Evolutionary conservation across 805 yeast genomes (phyloP), one percentile per base, ranked within the genome.

Genomic region (Myxozyma geophila): DNA sequence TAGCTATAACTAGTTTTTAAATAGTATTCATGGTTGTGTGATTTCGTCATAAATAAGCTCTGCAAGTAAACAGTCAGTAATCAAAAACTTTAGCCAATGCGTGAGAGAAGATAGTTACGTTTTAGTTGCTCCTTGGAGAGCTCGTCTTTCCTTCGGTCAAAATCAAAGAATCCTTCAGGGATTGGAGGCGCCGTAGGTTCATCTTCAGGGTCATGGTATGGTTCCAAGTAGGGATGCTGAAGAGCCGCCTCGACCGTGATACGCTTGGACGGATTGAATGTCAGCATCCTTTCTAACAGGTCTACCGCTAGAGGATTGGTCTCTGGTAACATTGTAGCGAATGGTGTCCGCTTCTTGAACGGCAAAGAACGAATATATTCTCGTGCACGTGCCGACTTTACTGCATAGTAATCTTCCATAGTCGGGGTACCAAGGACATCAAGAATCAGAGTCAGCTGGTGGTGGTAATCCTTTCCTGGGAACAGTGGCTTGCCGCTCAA

Each of bases 131-230:
- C 84, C 35, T 90, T 80, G 12, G 87, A 83, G 63, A 93, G 81
- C 61, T 87, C 89, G 69, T 92, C 96, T 75, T 92, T 92, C 65
- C 83, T 80, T 70, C 84, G 83, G 75, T 95, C 99, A 72, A 95
- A 95, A 66, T 89, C 92, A 71, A 95, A 93, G 74, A 93, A 92
- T 70, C 88, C 92, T 47, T 86, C 86, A 0, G 96, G 92, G 23
- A 95, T 87, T 54, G 92, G 89, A 19, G 85, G 85, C 41, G 95
- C 92, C 44, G 81, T 81, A 0, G 98, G 98, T 76, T 93, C 98
- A 74, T 93, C 98, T 59, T 84, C 85, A 2, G 97, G 96, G 73
- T 93, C 98, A 75, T 93, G 98, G 77, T 93, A 93, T n/a, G 89
- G 83, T 56, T 82, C 78, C 59, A 93, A 79, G 75, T 93, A 93